phyloP scores from a whole-genome alignment of 2,329 filamentous ascomycete genomes.

The Pseudocercospora macadamiae region DNA sequence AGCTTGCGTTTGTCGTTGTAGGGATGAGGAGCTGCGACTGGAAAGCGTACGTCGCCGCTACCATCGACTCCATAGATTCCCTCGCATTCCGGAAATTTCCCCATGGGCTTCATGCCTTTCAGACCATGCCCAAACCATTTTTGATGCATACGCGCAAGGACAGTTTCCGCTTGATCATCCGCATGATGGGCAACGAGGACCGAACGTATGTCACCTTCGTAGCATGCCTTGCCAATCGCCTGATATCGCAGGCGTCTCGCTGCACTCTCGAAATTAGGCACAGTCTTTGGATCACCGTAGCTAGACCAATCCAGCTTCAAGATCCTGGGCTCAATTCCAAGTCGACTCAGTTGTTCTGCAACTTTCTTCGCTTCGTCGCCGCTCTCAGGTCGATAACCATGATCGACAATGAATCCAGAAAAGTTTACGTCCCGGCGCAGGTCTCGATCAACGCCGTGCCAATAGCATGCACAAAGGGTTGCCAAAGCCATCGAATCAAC shows the following conservation, averaged over 20 bases:
- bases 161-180: conserved; percentile 90
- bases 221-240: conserved; percentile 65
- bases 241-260: conserved; percentile 77
- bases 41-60: conserved; percentile 41
- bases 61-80: conserved; percentile 70
- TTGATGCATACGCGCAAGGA: conserved; percentile 74
- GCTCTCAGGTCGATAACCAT: conserved; percentile 60
- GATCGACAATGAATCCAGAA: conserved; percentile 64
- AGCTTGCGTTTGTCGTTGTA: conserved; percentile 4
- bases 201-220: conserved; percentile 54
- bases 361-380: conserved; percentile 58
- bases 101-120: conserved; percentile 27
- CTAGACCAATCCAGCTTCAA: conserved; percentile 44
- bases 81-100: conserved; percentile 77
- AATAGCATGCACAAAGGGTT: conserved; percentile 62
- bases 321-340: conserved; percentile 32
- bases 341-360: conserved; percentile 33
- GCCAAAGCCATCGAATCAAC: conserved; percentile 98
- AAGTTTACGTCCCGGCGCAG: conserved; percentile 37
- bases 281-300: conserved; percentile 43
- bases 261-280: conserved; percentile 73
- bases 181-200: conserved; percentile 83
- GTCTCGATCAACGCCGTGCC: conserved; percentile 17
- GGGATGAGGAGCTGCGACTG: conserved; percentile 4
- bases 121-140: conserved; percentile 73